Base-by-base conservation (phyloP, 306 rosid genomes). In the Bauhinia variegata region DNA sequence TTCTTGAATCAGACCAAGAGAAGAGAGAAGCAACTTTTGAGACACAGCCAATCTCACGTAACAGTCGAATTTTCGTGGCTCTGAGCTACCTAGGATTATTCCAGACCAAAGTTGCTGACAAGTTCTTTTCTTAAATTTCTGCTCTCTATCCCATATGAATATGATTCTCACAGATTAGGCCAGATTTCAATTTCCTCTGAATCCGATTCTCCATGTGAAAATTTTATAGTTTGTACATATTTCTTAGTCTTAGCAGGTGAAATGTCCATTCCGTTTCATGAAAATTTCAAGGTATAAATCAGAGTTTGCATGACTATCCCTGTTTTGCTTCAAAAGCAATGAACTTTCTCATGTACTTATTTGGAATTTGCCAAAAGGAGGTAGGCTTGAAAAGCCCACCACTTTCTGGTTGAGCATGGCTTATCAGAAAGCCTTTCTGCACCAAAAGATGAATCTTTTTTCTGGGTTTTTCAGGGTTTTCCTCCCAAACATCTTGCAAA, bases 91-190 rank as follows among this genome's bases (percentile, higher is more conserved):
- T 53, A 51, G 42, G 73, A 70, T 59, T 75, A 63, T 73, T 50
- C 65, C 60, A 58, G 70, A 65, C 76, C 80, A 71, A 33, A 74
- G 85, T 86, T 81, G 96, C 91, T 92, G 78, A 68, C 85, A 84
- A 61, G 98, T 89, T 86, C 73, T 84, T 93, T 84, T 89, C 96
- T 16, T 62, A 4, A 30, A 73, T 30, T 70, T 65, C 38, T 33
- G 61, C 69, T 75, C 60, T 50, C 13, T 60, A 51, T 63, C 71
- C 73, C 75, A 8, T 44, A 23, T 53, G 9, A 65, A 32, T 65
- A 28, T 49, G 8, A 61, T 23, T 65, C 65, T 57, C 80, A 18
- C 53, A 5, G 6, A 70, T 82, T 84, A 84, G 93, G 91, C 87
- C 74, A 63, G 70, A 84, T 83, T 84, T 87, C 92, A 79, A 57